Base-by-base conservation (phyloP, 1,284 basidiomycete genomes). In the Anthracocystis panici-leucophaei region DNA sequence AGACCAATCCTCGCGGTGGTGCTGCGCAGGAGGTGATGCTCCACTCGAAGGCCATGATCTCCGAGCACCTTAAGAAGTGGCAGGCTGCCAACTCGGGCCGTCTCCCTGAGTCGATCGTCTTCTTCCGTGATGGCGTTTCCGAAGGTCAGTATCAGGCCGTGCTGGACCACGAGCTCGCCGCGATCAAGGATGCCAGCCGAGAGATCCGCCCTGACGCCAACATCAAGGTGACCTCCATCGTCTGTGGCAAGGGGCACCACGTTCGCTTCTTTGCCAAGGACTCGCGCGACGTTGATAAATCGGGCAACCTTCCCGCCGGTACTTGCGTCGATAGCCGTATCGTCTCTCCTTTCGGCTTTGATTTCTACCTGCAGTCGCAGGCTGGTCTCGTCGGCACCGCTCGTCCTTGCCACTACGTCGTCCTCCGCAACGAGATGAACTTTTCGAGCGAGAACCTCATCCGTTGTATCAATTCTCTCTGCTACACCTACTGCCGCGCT, bases 81-180 rank as follows among this genome's bases (percentile, higher is more conserved):
- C 45, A 64, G 35, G 45, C 31, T 1, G 54, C 48, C 48, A 84
- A 84, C 62, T 82, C 76, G 57, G 84, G 81, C 49, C 66, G 66
- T n/a, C 76, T 85, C 18, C 86, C 87, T 0, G 64, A 81, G 14
- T 85, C 81, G 74, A 74, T 87, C 41, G 83, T 87, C 57, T 85
- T 87, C 77, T 87, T 87, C 84, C 86, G 87, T 51, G 87, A 88
- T 66, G 88, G 87, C 54, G 87, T 88, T 0, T 86, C 85, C 14
- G 87, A 88, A 62, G 88, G 87, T 0, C 87, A 88, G 74, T 87
- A 86, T 66, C 78, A 83, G 16, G 78, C 85, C 29, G 87, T 87
- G 56, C 85, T 87, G 11, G 77, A 87, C 66, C 77, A 75, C 9
- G 87, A 88, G 72, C 78, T 86, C 12, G 55, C 78, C 8, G 84